Evolutionary conservation across 2,329 filamentous ascomycete genomes (phyloP), one percentile per base, ranked within the genome.

Genomic region (Penicillium sp.): DNA sequence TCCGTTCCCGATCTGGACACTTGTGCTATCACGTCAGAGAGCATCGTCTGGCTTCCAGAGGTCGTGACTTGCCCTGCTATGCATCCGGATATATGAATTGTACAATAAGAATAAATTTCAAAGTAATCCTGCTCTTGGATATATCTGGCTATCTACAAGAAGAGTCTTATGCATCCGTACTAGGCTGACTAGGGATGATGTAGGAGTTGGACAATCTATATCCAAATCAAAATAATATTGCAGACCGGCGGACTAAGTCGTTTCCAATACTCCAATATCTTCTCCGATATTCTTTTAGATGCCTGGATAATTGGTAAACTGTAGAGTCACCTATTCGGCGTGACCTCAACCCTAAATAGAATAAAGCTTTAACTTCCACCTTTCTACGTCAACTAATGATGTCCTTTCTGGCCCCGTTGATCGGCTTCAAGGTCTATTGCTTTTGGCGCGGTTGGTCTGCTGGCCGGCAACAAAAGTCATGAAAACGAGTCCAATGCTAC

Each of bases 101-200:
- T 55, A 55, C 40, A 55, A 42, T 46, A 51, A 39, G 50, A 48
- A 50, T 12, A 44, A 44, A 29, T 25, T 48, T 38, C n/a, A 37
- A 25, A 50, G 51, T 7, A 31, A 25, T 37, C 21, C 35, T 29
- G 15, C 34, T 32, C 21, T 23, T 46, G 23, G 2, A 34, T 18
- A 21, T 46, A 8, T 27, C 31, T 16, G 15, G 5, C 16, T 21
- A 31, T 16, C 38, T 40, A 23, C 12, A 40, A 21, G 37, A 39
- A 34, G 21, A 18, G 21, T 47, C 6, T 25, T 45, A 13, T 15
- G n/a, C 42, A 13, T 45, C 15, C 16, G 7, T 27, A 41, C 3
- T 25, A n/a, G 21, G 39, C 23, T 25, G 39, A 40, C 7, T 25
- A 4, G 12, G 18, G 18, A 23, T 18, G 12, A n/a, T 42, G 10